Percentiles rank a stretch among this genome's conserved stretches.
Evolutionary conservation across 2,329 filamentous ascomycete species (phyloP).

Genomic region (Dactylellina haptotyla): DNA sequence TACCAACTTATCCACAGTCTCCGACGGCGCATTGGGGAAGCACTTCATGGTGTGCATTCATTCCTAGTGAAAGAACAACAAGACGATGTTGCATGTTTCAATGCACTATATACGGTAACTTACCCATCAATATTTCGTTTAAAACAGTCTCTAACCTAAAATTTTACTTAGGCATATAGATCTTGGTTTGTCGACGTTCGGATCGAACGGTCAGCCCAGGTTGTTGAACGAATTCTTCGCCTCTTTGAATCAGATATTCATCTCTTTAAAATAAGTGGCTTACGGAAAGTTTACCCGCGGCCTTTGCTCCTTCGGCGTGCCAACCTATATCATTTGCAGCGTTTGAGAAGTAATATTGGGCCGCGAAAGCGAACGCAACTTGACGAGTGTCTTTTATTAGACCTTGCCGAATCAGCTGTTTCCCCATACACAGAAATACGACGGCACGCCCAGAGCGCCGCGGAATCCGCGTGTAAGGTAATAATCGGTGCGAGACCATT

Average conservation of each 20-base stretch:
- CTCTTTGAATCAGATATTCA: conserved; percentile 87
- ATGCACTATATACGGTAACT: conserved; percentile 78
- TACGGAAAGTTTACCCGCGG: conserved; percentile 90
- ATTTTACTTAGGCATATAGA: conserved; percentile 72
- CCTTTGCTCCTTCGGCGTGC: conserved; percentile 91
- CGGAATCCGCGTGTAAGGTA: conserved; percentile 91
- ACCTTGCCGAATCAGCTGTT: conserved; percentile 87
- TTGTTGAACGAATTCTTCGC: conserved; percentile 84
- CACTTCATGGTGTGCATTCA: conserved; percentile 82
- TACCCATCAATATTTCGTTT: neutral
- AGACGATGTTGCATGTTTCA: conserved; percentile 96
- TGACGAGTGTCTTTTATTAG: conserved; percentile 83
- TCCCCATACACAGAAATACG: conserved; percentile 95
- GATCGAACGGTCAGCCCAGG: conserved; percentile 92
- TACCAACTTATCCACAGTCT: conserved; percentile 83
- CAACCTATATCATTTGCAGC: conserved; percentile 91
- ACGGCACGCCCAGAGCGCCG: conserved; percentile 88
- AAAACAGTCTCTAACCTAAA: conserved; percentile 4
- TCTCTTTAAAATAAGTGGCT: conserved; percentile 91
- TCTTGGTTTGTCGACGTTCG: conserved; percentile 98
- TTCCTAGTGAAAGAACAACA: conserved; percentile 87
- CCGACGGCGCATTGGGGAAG: conserved; percentile 79
- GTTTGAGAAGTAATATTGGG: conserved; percentile 91
- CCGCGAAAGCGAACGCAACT: conserved; percentile 88
- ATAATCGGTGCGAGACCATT: conserved; percentile 87